A percentile compares a stretch with the other conserved stretches of the same genome.
phyloP scores from a whole-genome alignment of 345 rosid genomes.

The Populus nigra region DNA sequence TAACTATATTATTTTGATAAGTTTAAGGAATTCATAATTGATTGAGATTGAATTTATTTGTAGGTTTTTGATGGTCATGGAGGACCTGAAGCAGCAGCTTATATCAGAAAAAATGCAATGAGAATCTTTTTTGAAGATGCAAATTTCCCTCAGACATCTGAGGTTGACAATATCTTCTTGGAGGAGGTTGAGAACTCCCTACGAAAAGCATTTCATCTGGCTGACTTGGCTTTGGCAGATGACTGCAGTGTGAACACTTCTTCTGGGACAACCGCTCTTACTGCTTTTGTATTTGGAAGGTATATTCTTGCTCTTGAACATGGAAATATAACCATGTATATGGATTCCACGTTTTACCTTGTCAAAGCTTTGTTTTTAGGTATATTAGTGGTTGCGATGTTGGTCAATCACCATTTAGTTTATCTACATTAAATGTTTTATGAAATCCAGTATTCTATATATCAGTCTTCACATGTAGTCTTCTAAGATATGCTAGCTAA shows the following conservation, averaged over 20 bases:
- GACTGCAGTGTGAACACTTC: conserved; percentile 57
- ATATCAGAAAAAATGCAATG: conserved; percentile 41
- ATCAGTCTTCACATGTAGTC: not conserved
- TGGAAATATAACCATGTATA: not conserved
- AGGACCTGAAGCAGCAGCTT: conserved; percentile 82
- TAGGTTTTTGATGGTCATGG: conserved; percentile 95
- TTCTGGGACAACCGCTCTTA: conserved; percentile 85
- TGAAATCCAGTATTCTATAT: not conserved
- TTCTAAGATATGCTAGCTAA: not conserved
- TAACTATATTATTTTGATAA: not conserved
- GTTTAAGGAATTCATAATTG: not conserved
- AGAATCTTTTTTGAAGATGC: conserved; percentile 58
- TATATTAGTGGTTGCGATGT: not conserved
- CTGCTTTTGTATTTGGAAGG: conserved; percentile 75
- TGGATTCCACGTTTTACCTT: not conserved
- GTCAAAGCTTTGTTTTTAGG: not conserved
- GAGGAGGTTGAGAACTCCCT: conserved; percentile 55
- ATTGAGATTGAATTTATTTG: conserved; percentile 1
- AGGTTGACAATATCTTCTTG: conserved; percentile 44
- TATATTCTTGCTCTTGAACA: conserved; percentile 16
- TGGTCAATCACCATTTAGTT: not conserved
- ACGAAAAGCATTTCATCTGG: conserved; percentile 58
- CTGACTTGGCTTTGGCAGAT: conserved; percentile 68
- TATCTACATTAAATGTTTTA: not conserved
- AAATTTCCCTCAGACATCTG: conserved; percentile 52